phyloP scores from a whole-genome alignment of 345 rosid species.

The Sisymbrium irio region DNA sequence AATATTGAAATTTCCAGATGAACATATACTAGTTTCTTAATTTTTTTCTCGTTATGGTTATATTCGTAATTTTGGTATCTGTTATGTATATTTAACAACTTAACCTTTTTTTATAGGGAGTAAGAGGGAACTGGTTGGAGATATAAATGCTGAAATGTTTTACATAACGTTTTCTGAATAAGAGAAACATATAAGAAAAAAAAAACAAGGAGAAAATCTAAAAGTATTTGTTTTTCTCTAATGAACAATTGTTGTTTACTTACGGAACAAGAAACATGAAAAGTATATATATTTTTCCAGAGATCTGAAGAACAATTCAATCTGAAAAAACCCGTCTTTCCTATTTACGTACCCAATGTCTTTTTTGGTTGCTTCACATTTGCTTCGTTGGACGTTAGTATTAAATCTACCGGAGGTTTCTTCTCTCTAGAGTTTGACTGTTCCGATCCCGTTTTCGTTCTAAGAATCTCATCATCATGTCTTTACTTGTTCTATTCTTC shows the following conservation, averaged over 20 bases:
- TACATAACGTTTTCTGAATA: too few species aligned
- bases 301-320: conserved; percentile 8
- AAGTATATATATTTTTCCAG: background rate
- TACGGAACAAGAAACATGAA: conserved; percentile 6
- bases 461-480: conserved; percentile 22
- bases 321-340: background rate
- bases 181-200: background rate
- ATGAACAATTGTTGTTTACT: background rate
- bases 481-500: conserved; percentile 54
- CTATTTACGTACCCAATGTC: background rate
- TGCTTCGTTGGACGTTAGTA: background rate
- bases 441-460: background rate
- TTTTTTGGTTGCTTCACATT: background rate
- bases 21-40: too few species aligned
- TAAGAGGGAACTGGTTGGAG: too few species aligned
- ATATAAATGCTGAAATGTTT: too few species aligned
- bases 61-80: too few species aligned
- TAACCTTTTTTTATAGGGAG: too few species aligned
- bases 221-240: background rate
- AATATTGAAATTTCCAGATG: too few species aligned
- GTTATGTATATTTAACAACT: too few species aligned
- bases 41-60: too few species aligned
- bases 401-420: conserved; percentile 16
- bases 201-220: background rate
- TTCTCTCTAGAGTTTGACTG: conserved; percentile 3